Evolutionary conservation across 1,284 basidiomycete species (phyloP).

Genomic region (Trichosporon coremiiforme): DNA sequence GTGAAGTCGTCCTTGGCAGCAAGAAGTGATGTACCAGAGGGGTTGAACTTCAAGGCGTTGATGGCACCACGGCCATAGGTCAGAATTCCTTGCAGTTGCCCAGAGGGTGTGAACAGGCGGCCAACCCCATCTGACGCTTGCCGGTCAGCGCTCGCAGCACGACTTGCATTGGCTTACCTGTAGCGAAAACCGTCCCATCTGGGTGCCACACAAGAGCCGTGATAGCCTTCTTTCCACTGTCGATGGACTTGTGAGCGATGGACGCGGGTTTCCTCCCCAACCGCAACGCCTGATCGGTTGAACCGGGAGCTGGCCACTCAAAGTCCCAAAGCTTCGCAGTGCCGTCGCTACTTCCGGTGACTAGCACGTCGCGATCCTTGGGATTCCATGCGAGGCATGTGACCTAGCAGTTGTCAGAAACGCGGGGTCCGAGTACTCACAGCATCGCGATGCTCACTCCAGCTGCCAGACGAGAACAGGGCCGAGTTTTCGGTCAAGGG

Average conservation of each 20-base stretch:
- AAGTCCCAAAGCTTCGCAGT: slow-evolving; percentile 51
- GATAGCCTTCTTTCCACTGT: slow-evolving; percentile 45
- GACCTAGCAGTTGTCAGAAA: slow-evolving; percentile 35
- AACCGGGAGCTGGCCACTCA: slow-evolving; percentile 19
- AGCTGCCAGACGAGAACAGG: slow-evolving; percentile 17
- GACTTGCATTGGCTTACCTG: slow-evolving; percentile 28
- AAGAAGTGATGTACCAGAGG: slow-evolving; percentile 44
- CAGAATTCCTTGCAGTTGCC: slow-evolving; percentile 50
- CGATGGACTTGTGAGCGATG: slow-evolving; percentile 48
- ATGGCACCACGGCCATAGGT: slow-evolving; percentile 47
- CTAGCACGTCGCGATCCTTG: slow-evolving; percentile 44
- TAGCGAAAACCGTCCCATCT: slow-evolving; percentile 50
- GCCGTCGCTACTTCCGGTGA: slow-evolving; percentile 44
- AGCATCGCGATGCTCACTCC: slow-evolving; percentile 45
- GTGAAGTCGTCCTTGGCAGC: slow-evolving; percentile 46
- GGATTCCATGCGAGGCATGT: slow-evolving; percentile 51
- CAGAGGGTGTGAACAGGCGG: slow-evolving; percentile 49
- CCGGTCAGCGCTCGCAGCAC: not conserved
- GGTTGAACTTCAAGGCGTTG: slow-evolving; percentile 49
- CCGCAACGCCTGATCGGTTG: slow-evolving; percentile 20
- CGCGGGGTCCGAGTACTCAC: slow-evolving; percentile 27
- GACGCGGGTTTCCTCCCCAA: slow-evolving; percentile 33
- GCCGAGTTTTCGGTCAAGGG: not conserved
- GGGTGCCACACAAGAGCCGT: slow-evolving; percentile 50
- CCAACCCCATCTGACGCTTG: slow-evolving; percentile 45